These are phyloP conservation scores for Amaranthus cruentus DNA, from an alignment of 148 eudicot genomes.

Conservation along the genomic window DNA sequence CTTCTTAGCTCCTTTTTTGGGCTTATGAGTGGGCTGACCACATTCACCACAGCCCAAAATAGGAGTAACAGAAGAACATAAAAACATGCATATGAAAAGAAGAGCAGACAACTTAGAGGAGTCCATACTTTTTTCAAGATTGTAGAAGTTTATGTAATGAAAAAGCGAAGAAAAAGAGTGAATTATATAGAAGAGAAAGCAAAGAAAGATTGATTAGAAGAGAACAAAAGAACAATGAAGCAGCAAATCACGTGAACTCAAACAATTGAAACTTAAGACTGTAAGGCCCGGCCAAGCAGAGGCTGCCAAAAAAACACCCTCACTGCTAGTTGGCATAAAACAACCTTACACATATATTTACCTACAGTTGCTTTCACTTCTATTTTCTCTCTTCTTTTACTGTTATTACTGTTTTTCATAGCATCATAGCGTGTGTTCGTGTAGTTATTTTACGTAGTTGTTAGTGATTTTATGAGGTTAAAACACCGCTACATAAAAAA, in stretches of 20 bases:
- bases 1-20: conserved; percentile 16
- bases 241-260: conserved; percentile 48
- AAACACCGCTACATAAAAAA: too few relatives aligned
- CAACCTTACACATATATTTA: conserved; percentile 32
- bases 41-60: conserved; percentile 56
- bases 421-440: neutral
- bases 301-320: conserved; percentile 36
- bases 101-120: conserved; percentile 46
- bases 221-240: conserved; percentile 20
- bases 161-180: conserved; percentile 15
- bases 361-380: conserved; percentile 18
- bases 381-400: neutral
- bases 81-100: conserved; percentile 61
- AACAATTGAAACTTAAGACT: conserved; percentile 3
- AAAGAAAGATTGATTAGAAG: neutral
- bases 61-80: conserved; percentile 53
- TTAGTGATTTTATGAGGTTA: too few relatives aligned
- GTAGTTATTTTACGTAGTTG: neutral
- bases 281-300: conserved; percentile 17
- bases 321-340: conserved; percentile 53
- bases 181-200: conserved; percentile 13
- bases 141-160: neutral
- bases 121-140: conserved; percentile 32
- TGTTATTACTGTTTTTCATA: neutral
- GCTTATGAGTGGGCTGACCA: conserved; percentile 33